Evolutionary conservation across 192 early-diverging fungal genomes (phyloP), one percentile per base, ranked within the genome.

Genomic region (Chytriomyces sp.): DNA sequence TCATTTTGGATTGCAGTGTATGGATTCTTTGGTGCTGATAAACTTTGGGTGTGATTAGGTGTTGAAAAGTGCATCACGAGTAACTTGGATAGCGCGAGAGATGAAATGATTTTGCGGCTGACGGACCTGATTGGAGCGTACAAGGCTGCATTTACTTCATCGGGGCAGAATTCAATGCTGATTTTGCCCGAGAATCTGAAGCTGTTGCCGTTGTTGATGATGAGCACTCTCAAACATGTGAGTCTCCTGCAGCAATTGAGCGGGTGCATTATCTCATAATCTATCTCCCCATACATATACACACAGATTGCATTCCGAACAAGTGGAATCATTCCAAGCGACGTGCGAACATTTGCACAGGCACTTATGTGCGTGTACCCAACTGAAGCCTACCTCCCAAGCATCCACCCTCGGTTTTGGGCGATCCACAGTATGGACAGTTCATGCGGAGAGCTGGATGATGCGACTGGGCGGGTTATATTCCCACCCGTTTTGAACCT

Each of bases 51-150:
- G 35, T 20, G 0, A 5, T n/a, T 57, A 57, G 53, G 16, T 20
- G 93, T 96, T 13, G 96, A 99, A 70, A 89, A 95, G 45, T 91
- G 89, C 6, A 80, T 98, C 64, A 88, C 89, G 23, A 91, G 94
- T 7, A 94, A 94, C 64, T 80, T 99, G 60, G 97, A 98, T 74
- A 95, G 97, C 83, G 96, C 96, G 7, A 88, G 97, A 47, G 96
- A 98, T 69, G 95, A 95, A 0, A 86, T 99, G 72, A 88, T 91
- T 53, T 91, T 92, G 84, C 97, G 96, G 82, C 76, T 91, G 0
- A 83, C 90, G 35, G 97, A 99, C 76, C 91, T 99, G n/a, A 79
- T 99, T 44, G 91, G 88, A 23, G 92, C 93, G 7, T 98, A 96
- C 87, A 96, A 96, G 85, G 84, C 89, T 10, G 85, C 90, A 62